Conservation (phyloP, 2,329 filamentous ascomycete species). For the Phaeophleospora eucalypticola region DNA sequence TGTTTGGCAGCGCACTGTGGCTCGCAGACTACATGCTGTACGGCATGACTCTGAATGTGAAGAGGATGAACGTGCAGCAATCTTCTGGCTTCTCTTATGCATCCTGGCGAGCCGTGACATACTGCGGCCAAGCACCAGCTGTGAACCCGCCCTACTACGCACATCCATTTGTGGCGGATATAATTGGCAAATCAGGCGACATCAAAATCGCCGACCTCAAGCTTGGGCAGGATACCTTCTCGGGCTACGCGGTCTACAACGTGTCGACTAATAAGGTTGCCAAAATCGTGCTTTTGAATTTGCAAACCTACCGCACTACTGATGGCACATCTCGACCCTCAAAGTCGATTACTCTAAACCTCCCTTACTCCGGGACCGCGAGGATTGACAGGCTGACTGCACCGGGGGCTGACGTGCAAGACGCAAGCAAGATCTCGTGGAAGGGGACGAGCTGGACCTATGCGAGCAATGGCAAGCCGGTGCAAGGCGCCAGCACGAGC, state of each 20-base stretch:
- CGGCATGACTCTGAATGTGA: slow-evolving; percentile 8
- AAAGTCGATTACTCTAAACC: slow-evolving; percentile 7
- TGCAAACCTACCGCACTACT: slow-evolving; percentile 8
- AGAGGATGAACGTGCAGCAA: slow-evolving; percentile 17
- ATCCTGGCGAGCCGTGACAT: slow-evolving; percentile 9
- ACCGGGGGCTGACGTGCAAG: slow-evolving; percentile 8
- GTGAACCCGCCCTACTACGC: slow-evolving; percentile 17
- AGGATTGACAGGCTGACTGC: slow-evolving; percentile 11
- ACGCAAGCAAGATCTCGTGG: slow-evolving; percentile 17
- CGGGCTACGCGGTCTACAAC: slow-evolving; percentile 15
- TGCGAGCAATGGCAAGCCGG: slow-evolving; percentile 10
- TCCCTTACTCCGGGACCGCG: slow-evolving; percentile 6
- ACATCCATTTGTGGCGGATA: slow-evolving; percentile 16
- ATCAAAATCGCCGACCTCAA: slow-evolving; percentile 8
- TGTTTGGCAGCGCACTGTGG: slow-evolving; percentile 14
- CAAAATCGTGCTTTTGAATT: slow-evolving; percentile 14
- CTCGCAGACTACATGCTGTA: slow-evolving; percentile 16
- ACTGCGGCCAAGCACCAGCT: slow-evolving; percentile 9
- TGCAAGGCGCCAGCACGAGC: slow-evolving; percentile 6
- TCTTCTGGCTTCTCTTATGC: slow-evolving; percentile 14
- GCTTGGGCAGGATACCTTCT: slow-evolving; percentile 10
- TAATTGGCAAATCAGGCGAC: slow-evolving; percentile 11
- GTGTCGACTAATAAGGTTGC: slow-evolving; percentile 3
- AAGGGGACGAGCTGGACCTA: slow-evolving; percentile 13
- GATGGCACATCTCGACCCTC: slow-evolving; percentile 4